Evolutionary conservation across 1,284 basidiomycete genomes (phyloP).

Genomic region (Spongiforma sp.): DNA sequence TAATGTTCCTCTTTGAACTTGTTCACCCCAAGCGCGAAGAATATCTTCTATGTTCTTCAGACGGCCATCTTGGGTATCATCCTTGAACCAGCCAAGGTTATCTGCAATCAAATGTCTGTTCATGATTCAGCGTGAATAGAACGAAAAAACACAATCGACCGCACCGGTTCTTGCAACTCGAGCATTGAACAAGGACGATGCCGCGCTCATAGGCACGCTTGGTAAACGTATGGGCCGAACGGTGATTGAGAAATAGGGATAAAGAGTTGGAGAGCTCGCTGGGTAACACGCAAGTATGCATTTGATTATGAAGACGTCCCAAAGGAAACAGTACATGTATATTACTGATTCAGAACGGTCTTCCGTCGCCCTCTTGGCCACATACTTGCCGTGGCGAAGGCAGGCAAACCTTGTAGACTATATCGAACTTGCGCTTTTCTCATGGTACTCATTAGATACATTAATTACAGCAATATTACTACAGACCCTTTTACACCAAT

Average conservation of each 20-base stretch:
- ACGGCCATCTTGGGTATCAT: constrained; percentile 74
- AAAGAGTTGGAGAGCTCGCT: constrained; percentile 81
- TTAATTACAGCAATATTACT: no score
- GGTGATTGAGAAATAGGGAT: constrained; percentile 77
- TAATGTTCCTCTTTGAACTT: constrained; percentile 63
- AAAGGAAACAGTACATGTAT: constrained; percentile 65
- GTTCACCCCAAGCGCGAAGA: constrained; percentile 77
- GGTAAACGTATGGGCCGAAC: constrained; percentile 90
- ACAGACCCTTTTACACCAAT: no score
- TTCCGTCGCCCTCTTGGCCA: no score
- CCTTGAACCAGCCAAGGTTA: constrained; percentile 92
- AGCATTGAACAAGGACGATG: constrained; percentile 93
- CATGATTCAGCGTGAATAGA: constrained; percentile 2
- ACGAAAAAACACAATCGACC: constrained; percentile 26
- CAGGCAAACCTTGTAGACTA: no score
- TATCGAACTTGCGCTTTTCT: no score
- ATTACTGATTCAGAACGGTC: no score
- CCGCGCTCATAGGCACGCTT: constrained; percentile 86
- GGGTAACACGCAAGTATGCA: constrained; percentile 91
- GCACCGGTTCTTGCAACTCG: constrained; percentile 87
- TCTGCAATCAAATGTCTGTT: constrained; percentile 88
- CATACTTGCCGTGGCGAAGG: no score
- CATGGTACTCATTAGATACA: no score
- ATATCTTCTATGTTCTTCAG: constrained; percentile 84
- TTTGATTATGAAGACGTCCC: constrained; percentile 91